Conservation (phyloP, 2,329 filamentous ascomycete genomes). For the Fusarium longipes region DNA sequence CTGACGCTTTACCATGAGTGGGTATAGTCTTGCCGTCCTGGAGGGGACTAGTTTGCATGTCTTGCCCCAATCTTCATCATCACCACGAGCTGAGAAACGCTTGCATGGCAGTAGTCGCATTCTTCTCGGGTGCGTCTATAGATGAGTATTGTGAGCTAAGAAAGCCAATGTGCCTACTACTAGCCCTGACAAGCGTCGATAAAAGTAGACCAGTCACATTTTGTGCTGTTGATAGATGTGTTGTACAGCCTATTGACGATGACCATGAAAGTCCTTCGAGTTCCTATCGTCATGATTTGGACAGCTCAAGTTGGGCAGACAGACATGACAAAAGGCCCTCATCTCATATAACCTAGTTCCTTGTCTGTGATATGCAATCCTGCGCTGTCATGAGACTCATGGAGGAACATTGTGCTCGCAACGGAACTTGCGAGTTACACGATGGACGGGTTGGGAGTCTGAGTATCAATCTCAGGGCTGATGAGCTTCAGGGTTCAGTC, state of each 20-base stretch:
- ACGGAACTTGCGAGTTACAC: constrained; percentile 21
- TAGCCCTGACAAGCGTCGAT: background rate
- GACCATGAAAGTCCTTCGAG: background rate
- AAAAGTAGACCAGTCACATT: background rate
- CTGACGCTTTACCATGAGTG: constrained; percentile 19
- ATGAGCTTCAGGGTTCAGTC: background rate
- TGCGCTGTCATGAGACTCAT: constrained; percentile 5
- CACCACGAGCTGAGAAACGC: constrained; percentile 20
- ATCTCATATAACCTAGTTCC: constrained; percentile 11
- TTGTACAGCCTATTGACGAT: background rate
- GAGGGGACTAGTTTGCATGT: constrained; percentile 2
- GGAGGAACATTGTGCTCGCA: constrained; percentile 16
- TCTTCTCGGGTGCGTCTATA: constrained; percentile 7
- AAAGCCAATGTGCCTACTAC: constrained; percentile 2
- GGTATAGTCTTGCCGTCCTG: constrained; percentile 1
- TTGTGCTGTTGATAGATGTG: background rate
- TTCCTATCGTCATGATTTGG: background rate
- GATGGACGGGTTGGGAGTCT: constrained; percentile 8
- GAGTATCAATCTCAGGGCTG: constrained; percentile 14
- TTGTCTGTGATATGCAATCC: constrained; percentile 19
- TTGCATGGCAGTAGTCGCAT: constrained; percentile 16
- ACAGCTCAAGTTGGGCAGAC: constrained; percentile 27
- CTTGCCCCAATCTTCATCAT: constrained; percentile 22
- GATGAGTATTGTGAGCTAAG: constrained; percentile 1
- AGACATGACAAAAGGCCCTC: constrained; percentile 24